Conservation (phyloP, 371 early-diverging fungal genomes). For the Syncephalastrum monosporum region DNA sequence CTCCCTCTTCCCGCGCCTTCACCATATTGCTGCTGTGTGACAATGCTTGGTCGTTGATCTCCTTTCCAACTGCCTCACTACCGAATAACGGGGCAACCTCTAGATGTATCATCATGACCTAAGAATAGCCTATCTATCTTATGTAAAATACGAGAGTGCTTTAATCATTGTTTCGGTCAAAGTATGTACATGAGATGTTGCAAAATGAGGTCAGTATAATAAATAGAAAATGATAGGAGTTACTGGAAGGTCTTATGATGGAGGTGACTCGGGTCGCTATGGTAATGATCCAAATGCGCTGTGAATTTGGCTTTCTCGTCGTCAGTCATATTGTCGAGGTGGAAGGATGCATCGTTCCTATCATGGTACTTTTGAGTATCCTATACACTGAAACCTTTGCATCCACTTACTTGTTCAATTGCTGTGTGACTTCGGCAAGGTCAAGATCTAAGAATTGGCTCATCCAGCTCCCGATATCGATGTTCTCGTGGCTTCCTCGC, state of each 20-base stretch:
- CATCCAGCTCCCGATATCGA: conserved; percentile 74
- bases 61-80: too few relatives aligned
- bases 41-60: too few relatives aligned
- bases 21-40: too few relatives aligned
- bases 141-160: neutral
- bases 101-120: neutral
- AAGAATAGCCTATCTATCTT: neutral
- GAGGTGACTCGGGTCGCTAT: conserved; percentile 15
- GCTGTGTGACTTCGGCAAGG: conserved; percentile 49
- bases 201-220: neutral
- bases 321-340: conserved; percentile 21
- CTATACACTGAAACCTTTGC: neutral
- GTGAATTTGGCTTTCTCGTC: conserved; percentile 33
- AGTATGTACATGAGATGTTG: neutral
- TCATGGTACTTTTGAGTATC: neutral
- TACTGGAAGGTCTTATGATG: conserved; percentile 8
- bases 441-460: conserved; percentile 52
- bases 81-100: too few relatives aligned
- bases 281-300: conserved; percentile 34
- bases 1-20: too few relatives aligned
- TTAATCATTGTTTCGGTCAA: too few relatives aligned
- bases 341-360: conserved; percentile 28
- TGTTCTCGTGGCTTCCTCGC: conserved; percentile 78
- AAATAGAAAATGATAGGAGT: neutral
- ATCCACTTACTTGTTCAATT: conserved; percentile 27